Conservation (phyloP, 2,329 filamentous ascomycete species). For the Fusarium coicis region DNA sequence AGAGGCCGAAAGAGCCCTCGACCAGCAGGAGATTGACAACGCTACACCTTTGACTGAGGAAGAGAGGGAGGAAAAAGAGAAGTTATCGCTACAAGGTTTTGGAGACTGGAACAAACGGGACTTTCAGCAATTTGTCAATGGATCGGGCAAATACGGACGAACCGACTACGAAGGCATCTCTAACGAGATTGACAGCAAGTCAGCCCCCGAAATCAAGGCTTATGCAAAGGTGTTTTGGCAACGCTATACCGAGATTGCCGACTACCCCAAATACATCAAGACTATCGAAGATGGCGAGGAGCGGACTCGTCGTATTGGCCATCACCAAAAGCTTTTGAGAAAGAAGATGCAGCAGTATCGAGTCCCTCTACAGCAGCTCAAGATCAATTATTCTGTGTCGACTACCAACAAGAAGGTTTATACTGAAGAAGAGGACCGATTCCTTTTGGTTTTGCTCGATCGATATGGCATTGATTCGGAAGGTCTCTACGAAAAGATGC, state of each 20-base stretch:
- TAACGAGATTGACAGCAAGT: conserved; percentile 91
- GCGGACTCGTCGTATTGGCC: conserved; percentile 85
- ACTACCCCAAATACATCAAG: conserved; percentile 88
- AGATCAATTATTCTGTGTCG: conserved; percentile 98
- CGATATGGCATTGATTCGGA: conserved; percentile 93
- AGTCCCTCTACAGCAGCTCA: conserved; percentile 96
- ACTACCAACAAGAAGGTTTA: conserved; percentile 99
- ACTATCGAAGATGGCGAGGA: conserved; percentile 95
- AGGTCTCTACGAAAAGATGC: conserved; percentile 89
- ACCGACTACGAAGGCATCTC: conserved; percentile 87
- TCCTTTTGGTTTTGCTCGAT: conserved; percentile 92
- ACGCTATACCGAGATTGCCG: conserved; percentile 88
- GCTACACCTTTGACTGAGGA: conserved; percentile 88
- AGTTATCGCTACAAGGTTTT: conserved; percentile 85
- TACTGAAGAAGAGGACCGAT: conserved; percentile 97
- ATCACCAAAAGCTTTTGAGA: conserved; percentile 90
- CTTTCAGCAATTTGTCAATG: conserved; percentile 98
- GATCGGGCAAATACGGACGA: conserved; percentile 91
- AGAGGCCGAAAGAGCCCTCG: conserved; percentile 85
- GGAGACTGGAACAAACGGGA: conserved; percentile 96
- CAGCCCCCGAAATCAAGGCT: conserved; percentile 82
- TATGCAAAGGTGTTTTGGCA: conserved; percentile 98
- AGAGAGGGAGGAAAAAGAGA: conserved; percentile 87
- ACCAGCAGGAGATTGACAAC: conserved; percentile 93
- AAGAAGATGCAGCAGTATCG: conserved; percentile 98